Evolutionary conservation across 2,329 filamentous ascomycete genomes (phyloP).

Genomic region (Rhinocladiella mackenziei): DNA sequence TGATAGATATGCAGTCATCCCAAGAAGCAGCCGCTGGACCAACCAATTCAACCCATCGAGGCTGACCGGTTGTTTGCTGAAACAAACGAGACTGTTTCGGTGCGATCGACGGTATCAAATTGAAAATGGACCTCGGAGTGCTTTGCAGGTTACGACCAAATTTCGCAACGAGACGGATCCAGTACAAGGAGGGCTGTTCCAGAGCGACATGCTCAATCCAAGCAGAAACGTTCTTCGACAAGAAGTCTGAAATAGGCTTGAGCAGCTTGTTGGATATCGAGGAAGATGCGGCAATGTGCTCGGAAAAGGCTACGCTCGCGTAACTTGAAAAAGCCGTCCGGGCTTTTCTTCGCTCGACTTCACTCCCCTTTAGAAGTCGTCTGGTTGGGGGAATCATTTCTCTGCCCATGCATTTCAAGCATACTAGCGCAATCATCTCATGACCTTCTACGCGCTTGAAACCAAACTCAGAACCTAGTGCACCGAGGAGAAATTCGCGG

Average conservation of each 20-base stretch:
- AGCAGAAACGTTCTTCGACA: background rate
- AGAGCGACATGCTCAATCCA: slow-evolving; percentile 4
- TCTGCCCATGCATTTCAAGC: background rate
- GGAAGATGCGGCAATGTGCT: slow-evolving; percentile 1
- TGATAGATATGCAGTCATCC: slow-evolving; percentile 5
- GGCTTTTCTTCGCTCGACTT: background rate
- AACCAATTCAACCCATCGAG: background rate
- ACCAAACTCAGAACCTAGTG: background rate
- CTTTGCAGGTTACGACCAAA: slow-evolving; percentile 1
- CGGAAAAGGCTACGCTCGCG: slow-evolving; percentile 2
- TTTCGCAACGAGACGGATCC: slow-evolving; percentile 5
- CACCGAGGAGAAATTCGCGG: slow-evolving; percentile 1
- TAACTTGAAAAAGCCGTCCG: background rate
- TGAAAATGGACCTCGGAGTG: background rate
- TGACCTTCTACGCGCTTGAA: background rate
- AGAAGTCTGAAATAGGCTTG: background rate
- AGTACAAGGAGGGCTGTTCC: slow-evolving; percentile 1
- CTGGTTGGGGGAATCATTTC: background rate
- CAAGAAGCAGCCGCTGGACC: slow-evolving; percentile 1
- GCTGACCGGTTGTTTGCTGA: background rate
- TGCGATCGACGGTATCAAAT: background rate
- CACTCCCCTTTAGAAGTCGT: background rate
- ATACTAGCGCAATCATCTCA: slow-evolving; percentile 1
- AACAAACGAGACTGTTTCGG: background rate
- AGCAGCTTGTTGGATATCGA: slow-evolving; percentile 1